A percentile compares a stretch with the other conserved stretches of the same genome.
Conservation (phyloP, 176 grass and related monocot species). For the Alloteropsis semialata region DNA sequence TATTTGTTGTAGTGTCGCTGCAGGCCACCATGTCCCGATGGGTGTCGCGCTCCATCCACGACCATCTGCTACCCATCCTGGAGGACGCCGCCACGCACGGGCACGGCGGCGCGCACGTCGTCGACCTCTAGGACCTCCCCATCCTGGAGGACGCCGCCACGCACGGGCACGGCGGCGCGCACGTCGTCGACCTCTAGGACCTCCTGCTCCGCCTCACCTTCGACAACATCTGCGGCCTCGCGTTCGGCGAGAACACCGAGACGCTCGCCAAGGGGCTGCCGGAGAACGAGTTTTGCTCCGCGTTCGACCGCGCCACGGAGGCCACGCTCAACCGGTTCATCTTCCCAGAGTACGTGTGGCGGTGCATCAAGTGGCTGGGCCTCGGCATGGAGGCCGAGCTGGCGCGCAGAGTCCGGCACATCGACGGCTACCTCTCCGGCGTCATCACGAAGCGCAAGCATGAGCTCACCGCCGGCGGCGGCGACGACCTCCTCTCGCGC, state of each 20-base stretch:
- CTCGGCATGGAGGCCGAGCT: conserved; percentile 87
- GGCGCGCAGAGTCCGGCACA: conserved; percentile 66
- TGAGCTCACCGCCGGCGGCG: too few species aligned
- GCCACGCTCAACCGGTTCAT: conserved; percentile 87
- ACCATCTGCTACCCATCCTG: too few species aligned
- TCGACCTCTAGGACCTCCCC: too few species aligned
- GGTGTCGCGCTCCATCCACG: too few species aligned
- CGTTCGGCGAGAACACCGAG: conserved; percentile 88
- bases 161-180: too few species aligned
- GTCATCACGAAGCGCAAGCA: conserved; percentile 86
- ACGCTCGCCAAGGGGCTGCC: conserved; percentile 72
- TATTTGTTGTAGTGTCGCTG: too few species aligned
- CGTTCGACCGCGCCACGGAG: conserved; percentile 93
- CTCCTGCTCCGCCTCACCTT: conserved; percentile 94
- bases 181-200: conserved; percentile 86
- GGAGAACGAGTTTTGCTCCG: conserved; percentile 77
- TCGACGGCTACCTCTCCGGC: conserved; percentile 77
- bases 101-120: too few species aligned
- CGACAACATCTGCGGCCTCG: conserved; percentile 94
- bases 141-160: too few species aligned
- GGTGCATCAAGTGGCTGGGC: conserved; percentile 80
- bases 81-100: too few species aligned
- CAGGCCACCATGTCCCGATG: too few species aligned
- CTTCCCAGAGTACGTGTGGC: conserved; percentile 87
- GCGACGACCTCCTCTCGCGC: conserved; percentile 51